These are phyloP conservation scores for Ephemerocybe angulata DNA, from an alignment of 768 basidiomycete genomes.

Conservation along the genomic window DNA sequence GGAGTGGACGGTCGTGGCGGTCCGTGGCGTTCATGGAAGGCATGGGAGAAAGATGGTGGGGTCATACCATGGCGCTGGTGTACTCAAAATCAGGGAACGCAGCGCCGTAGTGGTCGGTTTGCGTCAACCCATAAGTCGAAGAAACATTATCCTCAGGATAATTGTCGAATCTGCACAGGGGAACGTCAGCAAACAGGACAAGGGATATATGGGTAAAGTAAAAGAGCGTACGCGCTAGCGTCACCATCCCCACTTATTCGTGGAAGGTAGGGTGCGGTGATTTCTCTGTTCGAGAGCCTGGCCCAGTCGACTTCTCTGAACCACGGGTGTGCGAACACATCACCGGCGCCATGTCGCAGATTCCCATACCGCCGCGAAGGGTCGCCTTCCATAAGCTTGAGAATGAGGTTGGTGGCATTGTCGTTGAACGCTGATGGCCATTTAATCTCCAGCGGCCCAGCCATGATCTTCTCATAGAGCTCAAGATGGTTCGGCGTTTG, in stretches of 20 bases:
- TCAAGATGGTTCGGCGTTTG: slow-evolving; percentile 77
- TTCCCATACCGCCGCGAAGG: slow-evolving; percentile 89
- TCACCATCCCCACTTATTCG: slow-evolving; percentile 91
- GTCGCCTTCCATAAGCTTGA: slow-evolving; percentile 87
- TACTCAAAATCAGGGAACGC: slow-evolving; percentile 82
- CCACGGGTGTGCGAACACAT: slow-evolving; percentile 93
- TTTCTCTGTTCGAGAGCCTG: slow-evolving; percentile 75
- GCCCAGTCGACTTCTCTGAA: slow-evolving; percentile 93
- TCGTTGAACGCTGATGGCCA: slow-evolving; percentile 75
- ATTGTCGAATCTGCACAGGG: slow-evolving; percentile 57
- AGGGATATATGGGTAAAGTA: background rate
- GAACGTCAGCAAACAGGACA: slow-evolving; percentile 6
- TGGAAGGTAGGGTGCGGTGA: slow-evolving; percentile 93
- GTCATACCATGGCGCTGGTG: slow-evolving; percentile 27
- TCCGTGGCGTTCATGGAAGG: too few relatives aligned
- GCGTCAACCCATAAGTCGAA: slow-evolving; percentile 54
- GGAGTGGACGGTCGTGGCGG: background rate
- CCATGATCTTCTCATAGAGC: slow-evolving; percentile 88
- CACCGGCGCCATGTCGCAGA: slow-evolving; percentile 79
- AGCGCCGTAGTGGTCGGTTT: slow-evolving; percentile 58
- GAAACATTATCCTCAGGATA: slow-evolving; percentile 75
- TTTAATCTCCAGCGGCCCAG: slow-evolving; percentile 67
- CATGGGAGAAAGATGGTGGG: background rate
- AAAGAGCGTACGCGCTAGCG: slow-evolving; percentile 78
- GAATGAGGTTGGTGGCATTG: slow-evolving; percentile 83